Evolutionary conservation across 139 green algal species (phyloP), one percentile per base, ranked within the genome.

Genomic region (Chlamydomonas urium): DNA sequence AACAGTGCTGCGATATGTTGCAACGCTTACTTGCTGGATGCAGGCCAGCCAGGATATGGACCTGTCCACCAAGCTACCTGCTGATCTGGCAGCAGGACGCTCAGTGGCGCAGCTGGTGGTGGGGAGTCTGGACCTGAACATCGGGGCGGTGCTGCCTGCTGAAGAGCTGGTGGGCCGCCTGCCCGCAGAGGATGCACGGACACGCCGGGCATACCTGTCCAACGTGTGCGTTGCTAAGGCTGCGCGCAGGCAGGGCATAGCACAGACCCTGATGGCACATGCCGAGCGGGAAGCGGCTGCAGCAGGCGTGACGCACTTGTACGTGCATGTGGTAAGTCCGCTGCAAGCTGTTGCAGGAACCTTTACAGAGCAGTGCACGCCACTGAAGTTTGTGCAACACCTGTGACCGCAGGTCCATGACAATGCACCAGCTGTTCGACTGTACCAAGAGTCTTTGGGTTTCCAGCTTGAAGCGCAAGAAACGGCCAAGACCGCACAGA

Each of bases 41-140:
- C 63, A 71, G 36, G 63, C 57, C 32, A 33, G n/a, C 38, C 10
- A 37, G 0, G 60, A 81, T 0, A 72, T 90, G 65, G 86, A 92
- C 21, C 61, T 65, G 8, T 85, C 78, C 8, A 82, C 77, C n/a
- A 77, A 87, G 77, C 77, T 93, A 36, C 86, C 86, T 17, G 85
- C 85, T 3, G 77, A 85, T 38, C 75, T 36, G 31, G 50, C 47
- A 29, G 53, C 47, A n/a, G 50, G n/a, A 2, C 6, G 26, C 34
- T 37, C 31, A 6, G 10, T 23, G 24, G 61, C 79, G 1, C 42
- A 85, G 57, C 58, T 87, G 23, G 83, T 92, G 35, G 62, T 96
- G 0, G 90, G 81, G 2, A 89, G 77, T 0, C 76, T 94, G 37
- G 90, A 96, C 68, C 4, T 96, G 2, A 96, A 95, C 47, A 62